phyloP scores from a whole-genome alignment of 2,329 filamentous ascomycete genomes.

The Cladosporium halotolerans region DNA sequence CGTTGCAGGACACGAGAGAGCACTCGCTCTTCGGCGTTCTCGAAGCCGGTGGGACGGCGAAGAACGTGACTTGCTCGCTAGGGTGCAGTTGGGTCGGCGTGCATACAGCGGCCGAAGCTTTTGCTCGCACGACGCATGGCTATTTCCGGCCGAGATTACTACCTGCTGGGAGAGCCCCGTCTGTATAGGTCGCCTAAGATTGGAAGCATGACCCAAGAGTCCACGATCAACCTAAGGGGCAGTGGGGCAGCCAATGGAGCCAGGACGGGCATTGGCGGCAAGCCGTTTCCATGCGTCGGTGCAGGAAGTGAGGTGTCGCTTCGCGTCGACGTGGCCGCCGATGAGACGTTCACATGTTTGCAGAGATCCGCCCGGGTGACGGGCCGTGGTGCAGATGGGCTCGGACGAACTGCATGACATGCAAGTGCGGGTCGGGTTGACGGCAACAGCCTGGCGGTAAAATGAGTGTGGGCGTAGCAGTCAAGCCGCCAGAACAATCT shows the following conservation, averaged over 20 bases:
- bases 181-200: neutral
- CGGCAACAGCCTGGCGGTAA: neutral
- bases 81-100: conserved; percentile 2
- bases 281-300: neutral
- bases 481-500: too few species aligned
- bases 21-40: neutral
- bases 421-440: neutral
- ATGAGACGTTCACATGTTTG: conserved; percentile 4
- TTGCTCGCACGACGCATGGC: too few species aligned
- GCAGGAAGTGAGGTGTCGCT: conserved; percentile 8
- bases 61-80: neutral
- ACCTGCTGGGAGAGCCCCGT: too few species aligned
- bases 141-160: too few species aligned
- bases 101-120: neutral
- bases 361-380: neutral
- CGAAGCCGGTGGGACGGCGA: neutral
- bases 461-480: too few species aligned
- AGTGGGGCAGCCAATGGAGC: conserved; percentile 2
- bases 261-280: neutral
- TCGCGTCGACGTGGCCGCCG: conserved; percentile 7
- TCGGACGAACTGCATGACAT: conserved; percentile 5
- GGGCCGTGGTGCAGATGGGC: conserved; percentile 2
- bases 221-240: neutral
- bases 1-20: conserved; percentile 4
- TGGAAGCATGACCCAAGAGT: neutral